phyloP scores from a whole-genome alignment of 2,329 filamentous ascomycete genomes.

The Neopestalotiopsis sp. region DNA sequence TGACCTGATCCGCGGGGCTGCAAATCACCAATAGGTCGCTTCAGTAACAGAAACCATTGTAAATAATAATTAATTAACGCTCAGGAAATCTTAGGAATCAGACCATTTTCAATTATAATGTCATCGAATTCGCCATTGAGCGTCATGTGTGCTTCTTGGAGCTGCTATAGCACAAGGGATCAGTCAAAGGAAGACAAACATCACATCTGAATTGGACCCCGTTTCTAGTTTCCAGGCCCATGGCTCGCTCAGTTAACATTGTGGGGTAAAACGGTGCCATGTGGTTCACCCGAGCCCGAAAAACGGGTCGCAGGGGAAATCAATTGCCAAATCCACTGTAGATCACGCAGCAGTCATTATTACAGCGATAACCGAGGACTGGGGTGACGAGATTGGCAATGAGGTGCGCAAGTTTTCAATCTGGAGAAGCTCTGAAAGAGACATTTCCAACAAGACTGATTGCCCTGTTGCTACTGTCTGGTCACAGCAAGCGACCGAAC shows the following conservation, averaged over 20 bases:
- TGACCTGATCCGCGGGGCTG: too few species aligned
- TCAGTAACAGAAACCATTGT: too few species aligned
- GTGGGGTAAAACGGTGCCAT: conserved; percentile 1
- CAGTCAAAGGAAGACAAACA: neutral
- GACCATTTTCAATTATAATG: too few species aligned
- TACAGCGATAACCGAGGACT: conserved; percentile 1
- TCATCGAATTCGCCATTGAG: too few species aligned
- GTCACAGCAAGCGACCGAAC: neutral
- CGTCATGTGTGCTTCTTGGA: too few species aligned
- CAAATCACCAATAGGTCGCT: too few species aligned
- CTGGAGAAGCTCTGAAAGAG: neutral
- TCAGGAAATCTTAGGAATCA: too few species aligned
- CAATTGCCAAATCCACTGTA: neutral
- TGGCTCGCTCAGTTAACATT: neutral
- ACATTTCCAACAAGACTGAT: neutral
- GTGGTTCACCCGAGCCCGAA: neutral
- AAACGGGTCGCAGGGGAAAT: neutral
- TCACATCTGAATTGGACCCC: neutral
- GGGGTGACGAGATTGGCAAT: neutral
- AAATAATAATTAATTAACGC: too few species aligned
- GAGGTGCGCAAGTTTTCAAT: neutral
- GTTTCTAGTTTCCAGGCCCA: neutral
- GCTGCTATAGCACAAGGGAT: neutral
- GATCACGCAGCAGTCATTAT: neutral
- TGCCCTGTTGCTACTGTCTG: neutral